Percentiles rank a stretch among this genome's conserved stretches.
Conservation (phyloP, 306 rosid genomes). For the Argentina anserina region DNA sequence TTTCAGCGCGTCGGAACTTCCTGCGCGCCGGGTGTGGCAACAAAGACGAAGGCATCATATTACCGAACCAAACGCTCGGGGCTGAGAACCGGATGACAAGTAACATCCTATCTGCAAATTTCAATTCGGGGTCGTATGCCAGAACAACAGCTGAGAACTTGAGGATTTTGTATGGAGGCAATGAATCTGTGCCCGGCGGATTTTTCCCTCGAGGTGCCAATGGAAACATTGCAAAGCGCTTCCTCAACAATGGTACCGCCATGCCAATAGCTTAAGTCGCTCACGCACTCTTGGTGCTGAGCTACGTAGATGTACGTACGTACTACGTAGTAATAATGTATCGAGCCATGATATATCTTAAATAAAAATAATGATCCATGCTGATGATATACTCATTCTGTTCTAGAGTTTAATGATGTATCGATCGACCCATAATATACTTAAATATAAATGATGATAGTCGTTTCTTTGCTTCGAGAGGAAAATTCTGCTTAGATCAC, state of each 20-base stretch:
- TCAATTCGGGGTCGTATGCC: background rate
- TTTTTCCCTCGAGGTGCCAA: slow-evolving; percentile 4
- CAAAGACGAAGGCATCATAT: slow-evolving; percentile 28
- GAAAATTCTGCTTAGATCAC: background rate
- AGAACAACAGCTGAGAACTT: slow-evolving; percentile 13
- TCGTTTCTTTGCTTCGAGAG: too few species aligned
- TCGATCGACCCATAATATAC: too few species aligned
- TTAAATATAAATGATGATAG: background rate
- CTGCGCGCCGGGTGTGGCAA: slow-evolving; percentile 17
- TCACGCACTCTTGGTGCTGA: background rate
- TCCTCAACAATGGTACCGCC: background rate
- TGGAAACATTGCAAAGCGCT: background rate
- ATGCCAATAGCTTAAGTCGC: background rate
- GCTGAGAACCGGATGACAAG: slow-evolving; percentile 19
- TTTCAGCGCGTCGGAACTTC: slow-evolving; percentile 15
- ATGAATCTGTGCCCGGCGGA: background rate
- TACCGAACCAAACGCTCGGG: slow-evolving; percentile 10
- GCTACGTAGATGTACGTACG: background rate
- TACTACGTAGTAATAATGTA: background rate
- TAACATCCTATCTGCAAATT: slow-evolving; percentile 16
- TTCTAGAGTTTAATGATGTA: too few species aligned
- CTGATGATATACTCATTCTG: too few species aligned
- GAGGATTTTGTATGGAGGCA: slow-evolving; percentile 1
- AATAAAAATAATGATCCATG: background rate
- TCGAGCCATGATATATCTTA: background rate